phyloP scores from a whole-genome alignment of 306 rosid genomes.

The Elaeagnus macrophylla region DNA sequence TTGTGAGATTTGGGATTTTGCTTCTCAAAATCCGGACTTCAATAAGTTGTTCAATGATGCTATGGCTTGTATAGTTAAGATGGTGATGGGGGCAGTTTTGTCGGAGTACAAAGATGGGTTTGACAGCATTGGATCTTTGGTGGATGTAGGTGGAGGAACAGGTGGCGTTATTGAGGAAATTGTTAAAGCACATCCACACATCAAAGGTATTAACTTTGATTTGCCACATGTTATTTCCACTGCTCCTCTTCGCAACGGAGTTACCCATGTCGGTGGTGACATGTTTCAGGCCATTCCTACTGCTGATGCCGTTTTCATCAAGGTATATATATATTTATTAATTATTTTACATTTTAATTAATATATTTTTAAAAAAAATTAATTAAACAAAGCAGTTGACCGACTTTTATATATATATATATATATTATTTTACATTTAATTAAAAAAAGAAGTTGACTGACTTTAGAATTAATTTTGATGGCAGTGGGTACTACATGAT shows the following conservation, averaged over 20 bases:
- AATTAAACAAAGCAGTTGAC: too few species aligned
- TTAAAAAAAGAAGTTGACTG: too few species aligned
- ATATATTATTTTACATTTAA: too few species aligned
- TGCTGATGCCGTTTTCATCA: constrained; percentile 20
- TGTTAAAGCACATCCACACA: constrained; percentile 9
- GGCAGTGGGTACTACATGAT: constrained; percentile 10
- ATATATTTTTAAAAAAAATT: too few species aligned
- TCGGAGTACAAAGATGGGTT: constrained; percentile 18
- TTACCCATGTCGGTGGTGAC: constrained; percentile 23
- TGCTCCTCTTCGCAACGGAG: constrained; percentile 14
- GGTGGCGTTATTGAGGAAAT: constrained; percentile 4
- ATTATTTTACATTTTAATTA: too few species aligned
- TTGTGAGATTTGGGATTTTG: constrained; percentile 19
- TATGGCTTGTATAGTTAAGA: constrained; percentile 17
- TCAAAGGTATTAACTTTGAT: constrained; percentile 21
- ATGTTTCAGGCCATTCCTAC: constrained; percentile 20
- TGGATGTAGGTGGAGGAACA: constrained; percentile 21
- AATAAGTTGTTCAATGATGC: constrained; percentile 15
- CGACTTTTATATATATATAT: too few species aligned
- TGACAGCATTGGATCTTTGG: not conserved
- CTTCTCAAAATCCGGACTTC: constrained; percentile 15
- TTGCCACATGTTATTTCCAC: constrained; percentile 12
- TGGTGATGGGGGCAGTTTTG: constrained; percentile 15
- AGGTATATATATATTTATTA: constrained; percentile 5
- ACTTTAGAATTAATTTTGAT: too few species aligned